These are phyloP conservation scores for Auricularia auricula-judae DNA, from an alignment of 768 basidiomycete genomes.

Conservation along the genomic window DNA sequence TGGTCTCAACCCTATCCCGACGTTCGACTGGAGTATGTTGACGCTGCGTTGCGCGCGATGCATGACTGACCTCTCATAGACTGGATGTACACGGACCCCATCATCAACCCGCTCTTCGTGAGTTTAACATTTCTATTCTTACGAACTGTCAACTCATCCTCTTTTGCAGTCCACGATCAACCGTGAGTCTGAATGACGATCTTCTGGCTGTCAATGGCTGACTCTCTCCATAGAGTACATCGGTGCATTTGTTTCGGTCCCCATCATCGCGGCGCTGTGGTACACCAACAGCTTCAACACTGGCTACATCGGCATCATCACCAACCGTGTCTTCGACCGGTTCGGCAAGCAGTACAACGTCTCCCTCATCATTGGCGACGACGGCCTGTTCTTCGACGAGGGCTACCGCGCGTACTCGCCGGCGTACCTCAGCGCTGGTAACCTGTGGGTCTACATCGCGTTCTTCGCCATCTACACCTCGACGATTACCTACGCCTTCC, in stretches of 20 bases:
- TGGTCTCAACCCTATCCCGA: constrained; percentile 24
- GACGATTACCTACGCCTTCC: constrained; percentile 14
- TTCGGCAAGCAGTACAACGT: constrained; percentile 59
- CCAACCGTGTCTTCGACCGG: constrained; percentile 48
- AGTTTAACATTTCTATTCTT: neutral
- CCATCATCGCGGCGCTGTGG: constrained; percentile 12
- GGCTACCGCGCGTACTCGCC: constrained; percentile 12
- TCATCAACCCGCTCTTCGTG: neutral
- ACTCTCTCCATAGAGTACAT: too few species aligned
- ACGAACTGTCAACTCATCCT: neutral
- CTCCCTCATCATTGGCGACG: constrained; percentile 45
- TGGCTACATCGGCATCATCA: constrained; percentile 30
- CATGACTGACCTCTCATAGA: neutral
- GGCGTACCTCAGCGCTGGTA: constrained; percentile 18
- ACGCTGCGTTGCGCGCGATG: neutral
- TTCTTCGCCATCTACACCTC: constrained; percentile 18
- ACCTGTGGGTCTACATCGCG: constrained; percentile 6
- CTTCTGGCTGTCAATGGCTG: too few species aligned
- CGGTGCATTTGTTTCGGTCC: neutral
- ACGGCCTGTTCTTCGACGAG: constrained; percentile 16
- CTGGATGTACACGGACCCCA: neutral
- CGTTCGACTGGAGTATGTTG: constrained; percentile 27
- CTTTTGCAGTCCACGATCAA: neutral
- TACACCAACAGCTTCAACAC: constrained; percentile 29
- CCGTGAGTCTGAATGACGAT: neutral